Base-by-base conservation (phyloP, 1,139 yeast genomes). In the Lodderomyces metapsilosis region DNA sequence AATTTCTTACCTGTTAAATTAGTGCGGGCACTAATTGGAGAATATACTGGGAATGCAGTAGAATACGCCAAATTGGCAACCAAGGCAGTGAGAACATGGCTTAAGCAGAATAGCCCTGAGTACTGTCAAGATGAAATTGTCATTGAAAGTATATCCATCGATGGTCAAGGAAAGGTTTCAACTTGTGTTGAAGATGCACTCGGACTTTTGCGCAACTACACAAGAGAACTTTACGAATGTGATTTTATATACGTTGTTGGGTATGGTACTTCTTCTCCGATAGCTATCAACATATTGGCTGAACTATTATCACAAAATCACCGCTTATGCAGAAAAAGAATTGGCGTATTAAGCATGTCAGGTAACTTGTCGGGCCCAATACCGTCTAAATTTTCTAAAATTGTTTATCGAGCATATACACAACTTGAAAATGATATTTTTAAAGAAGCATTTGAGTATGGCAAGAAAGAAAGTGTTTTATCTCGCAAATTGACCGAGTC, bases 1-100 rank as follows among this genome's bases (percentile, higher is more conserved):
- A 75, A 77, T 11, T 78, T 76, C 52, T 61, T 75, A 28, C 83
- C 84, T 1, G 67, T 69, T 22, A 78, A 77, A 46, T 61, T 78
- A 56, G 79, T 74, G 11, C 62, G 66, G 49, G 53, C 71, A 44
- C 54, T 74, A 34, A 63, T 76, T 18, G 80, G 79, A 0, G 76
- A 71, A 39, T 52, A 68, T 8, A 75, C 80, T 0, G 80, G 80
- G 0, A 67, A 59, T 32, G 64, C 82, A 1, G 52, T 58, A 8
- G 50, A 52, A 18, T 61, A 71, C 48, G 66, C 64, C 1, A 58
- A 59, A 13, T 56, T 56, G 27, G 74, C 79, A 0, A 54, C 67
- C 1, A 55, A 56, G 23, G 70, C 74, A 1, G 52, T 78, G 2
- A 51, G 56, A 16, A 42, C 59, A 12, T 78, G 82, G 82, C 56